phyloP scores from a whole-genome alignment of 73 alveolate genomes.

The Tetrahymena borealis region DNA sequence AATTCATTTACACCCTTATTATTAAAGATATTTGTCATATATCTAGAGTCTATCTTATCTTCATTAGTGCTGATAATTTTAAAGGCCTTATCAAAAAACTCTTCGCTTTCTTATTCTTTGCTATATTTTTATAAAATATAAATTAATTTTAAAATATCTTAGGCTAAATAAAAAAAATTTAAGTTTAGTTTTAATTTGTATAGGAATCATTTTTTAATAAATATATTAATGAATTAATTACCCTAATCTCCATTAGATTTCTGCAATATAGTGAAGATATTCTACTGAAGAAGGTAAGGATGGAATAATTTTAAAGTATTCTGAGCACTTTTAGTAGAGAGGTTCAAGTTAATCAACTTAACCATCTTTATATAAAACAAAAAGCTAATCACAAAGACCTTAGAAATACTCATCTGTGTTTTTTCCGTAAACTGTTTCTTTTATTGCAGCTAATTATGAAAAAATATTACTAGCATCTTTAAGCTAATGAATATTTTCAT shows the following conservation, averaged over 20 bases:
- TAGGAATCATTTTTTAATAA: no score
- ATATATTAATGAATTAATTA: not conserved
- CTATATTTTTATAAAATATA: not conserved
- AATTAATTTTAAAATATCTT: no score
- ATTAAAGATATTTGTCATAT: not conserved
- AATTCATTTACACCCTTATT: not conserved
- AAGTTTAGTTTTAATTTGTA: no score
- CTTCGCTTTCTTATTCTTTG: not conserved
- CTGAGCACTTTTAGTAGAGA: not conserved
- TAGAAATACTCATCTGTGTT: not conserved
- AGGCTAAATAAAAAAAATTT: no score
- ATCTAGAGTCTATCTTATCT: not conserved
- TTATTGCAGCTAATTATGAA: not conserved
- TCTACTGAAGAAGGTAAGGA: not conserved
- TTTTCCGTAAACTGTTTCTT: not conserved
- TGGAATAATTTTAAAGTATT: not conserved
- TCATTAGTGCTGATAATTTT: not conserved
- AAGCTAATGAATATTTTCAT: not conserved
- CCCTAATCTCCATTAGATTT: not conserved
- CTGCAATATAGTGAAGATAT: not conserved
- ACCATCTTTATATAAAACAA: not conserved
- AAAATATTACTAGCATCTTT: not conserved
- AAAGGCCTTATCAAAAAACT: not conserved
- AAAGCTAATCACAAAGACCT: not conserved
- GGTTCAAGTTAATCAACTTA: not conserved